Evolutionary conservation across 805 yeast species (phyloP).

Genomic region (Ogataea ganodermae): DNA sequence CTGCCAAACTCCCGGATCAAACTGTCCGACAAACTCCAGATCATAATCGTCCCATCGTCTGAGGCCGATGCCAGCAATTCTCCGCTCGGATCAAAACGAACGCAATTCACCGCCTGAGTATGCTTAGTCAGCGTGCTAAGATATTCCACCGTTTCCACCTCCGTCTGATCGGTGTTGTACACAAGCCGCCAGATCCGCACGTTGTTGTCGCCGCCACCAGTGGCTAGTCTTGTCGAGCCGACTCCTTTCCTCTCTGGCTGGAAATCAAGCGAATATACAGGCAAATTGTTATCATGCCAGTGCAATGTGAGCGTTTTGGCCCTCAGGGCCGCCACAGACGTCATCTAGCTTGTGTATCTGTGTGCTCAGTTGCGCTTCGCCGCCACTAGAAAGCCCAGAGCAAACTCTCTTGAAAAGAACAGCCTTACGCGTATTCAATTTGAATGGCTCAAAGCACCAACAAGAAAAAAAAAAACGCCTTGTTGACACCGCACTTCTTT

Average conservation of each 20-base stretch:
- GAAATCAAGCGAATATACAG: slow-evolving; percentile 67
- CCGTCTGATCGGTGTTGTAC: slow-evolving; percentile 25
- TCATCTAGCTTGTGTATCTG: neutral
- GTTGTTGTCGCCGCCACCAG: slow-evolving; percentile 94
- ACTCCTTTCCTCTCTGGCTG: slow-evolving; percentile 44
- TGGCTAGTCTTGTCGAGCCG: slow-evolving; percentile 57
- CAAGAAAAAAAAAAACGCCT: neutral
- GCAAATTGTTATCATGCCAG: slow-evolving; percentile 76
- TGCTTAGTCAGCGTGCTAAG: slow-evolving; percentile 82
- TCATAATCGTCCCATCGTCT: slow-evolving; percentile 86
- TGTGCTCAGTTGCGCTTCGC: neutral
- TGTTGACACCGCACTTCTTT: too few species aligned
- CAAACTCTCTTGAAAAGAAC: too few species aligned
- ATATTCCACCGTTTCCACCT: slow-evolving; percentile 59
- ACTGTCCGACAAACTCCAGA: slow-evolving; percentile 69
- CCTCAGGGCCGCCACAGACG: slow-evolving; percentile 21
- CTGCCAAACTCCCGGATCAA: slow-evolving; percentile 62
- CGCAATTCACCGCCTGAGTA: slow-evolving; percentile 92
- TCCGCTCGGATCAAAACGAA: slow-evolving; percentile 75
- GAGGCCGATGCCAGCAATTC: slow-evolving; percentile 83
- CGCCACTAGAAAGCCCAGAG: too few species aligned
- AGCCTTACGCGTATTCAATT: neutral
- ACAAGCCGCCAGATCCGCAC: slow-evolving; percentile 52
- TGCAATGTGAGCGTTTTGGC: slow-evolving; percentile 58
- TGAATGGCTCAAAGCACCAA: too few species aligned